Base-by-base conservation (phyloP, 176 grass and related monocot genomes). In the Thalia dealbata region DNA sequence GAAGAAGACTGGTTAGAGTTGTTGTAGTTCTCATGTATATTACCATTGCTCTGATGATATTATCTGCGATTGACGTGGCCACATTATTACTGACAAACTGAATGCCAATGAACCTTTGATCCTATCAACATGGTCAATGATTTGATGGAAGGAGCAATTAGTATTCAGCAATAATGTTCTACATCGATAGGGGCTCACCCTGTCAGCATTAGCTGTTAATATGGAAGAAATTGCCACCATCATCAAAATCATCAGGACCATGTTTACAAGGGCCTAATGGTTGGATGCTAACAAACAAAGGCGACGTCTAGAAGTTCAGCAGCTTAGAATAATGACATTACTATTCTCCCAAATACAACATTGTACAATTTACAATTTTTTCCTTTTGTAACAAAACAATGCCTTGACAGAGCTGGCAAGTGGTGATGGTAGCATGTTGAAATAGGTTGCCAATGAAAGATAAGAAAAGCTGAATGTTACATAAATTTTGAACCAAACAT, bases 401-500 rank as follows among this genome's bases (percentile, higher is more conserved):
- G 23, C 69, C 63, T 73, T 78, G 0, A 52, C 52, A 62, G 55
- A 75, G 30, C 70, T 79, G 25, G 86, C 6, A 30, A 93, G 61
- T 70, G 84, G 77, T 11, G 85, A 90, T 11, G 80, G 68, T n/a
- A 91, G 85, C 54, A 93, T 58, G 43, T 68, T 52, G 70, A 86
- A 99, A 67, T 77, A 73, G 5, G 95, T 93, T 1, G 82, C 42
- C 25, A 81, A 64, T 14, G 95, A 86, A 69, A 99, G 87, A 19
- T 77, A 88, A 22, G n/a, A 48, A 48, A 73, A 83, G 78, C 90
- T 91, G 62, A 78, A 88, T 24, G 13, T 87, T 32, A 86, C 85
- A 14, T 91, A 99, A 65, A 99, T 26, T 76, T 88, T 99, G 87
- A 99, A 91, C 85, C 80, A 86, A 61, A 84, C 12, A 46, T 85